Base-by-base conservation (phyloP, 2,329 filamentous ascomycete genomes). In the Calycina marina region DNA sequence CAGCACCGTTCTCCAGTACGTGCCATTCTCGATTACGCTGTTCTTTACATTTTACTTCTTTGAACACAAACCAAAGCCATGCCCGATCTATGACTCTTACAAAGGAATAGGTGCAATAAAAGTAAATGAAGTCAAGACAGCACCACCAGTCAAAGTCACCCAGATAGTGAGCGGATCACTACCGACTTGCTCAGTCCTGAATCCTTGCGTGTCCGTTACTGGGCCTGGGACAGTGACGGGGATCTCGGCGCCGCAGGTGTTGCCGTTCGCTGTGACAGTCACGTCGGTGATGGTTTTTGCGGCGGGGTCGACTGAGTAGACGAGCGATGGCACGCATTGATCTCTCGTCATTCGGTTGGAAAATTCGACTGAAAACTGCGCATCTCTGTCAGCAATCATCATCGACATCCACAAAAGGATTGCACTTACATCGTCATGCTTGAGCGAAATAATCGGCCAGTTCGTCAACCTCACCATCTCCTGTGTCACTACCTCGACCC, bases 361-460 rank as follows among this genome's bases (percentile, higher is more conserved):
- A 52, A 74, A 76, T 2, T 11, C 25, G 9, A 13, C 14, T 14
- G 25, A 27, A 13, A 27, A 27, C 20, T 22, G 8, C 8, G 20
- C 8, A 22, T n/a, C n/a, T n/a, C n/a, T n/a, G n/a, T n/a, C n/a
- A n/a, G n/a, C n/a, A n/a, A n/a, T n/a, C n/a, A n/a, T n/a, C n/a
- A n/a, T n/a, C n/a, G n/a, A n/a, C n/a, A n/a, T n/a, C n/a, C n/a
- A n/a, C n/a, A 42, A 37, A 14, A 14, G 16, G 16, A 22, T 17
- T 22, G 28, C 12, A 6, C 61, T 66, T 43, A 65, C 55, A 43
- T 72, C 63, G 38, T 70, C 61, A 35, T 72, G 69, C 38, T 66
- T 72, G 35, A 65, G 51, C 2, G 65, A 64, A 16, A 63, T 54
- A 17, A 73, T 44, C 2, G 67, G 65, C 67, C 67, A 72, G 49